Conservation (phyloP, 345 rosid species). For the Citrus mangshanensis region DNA sequence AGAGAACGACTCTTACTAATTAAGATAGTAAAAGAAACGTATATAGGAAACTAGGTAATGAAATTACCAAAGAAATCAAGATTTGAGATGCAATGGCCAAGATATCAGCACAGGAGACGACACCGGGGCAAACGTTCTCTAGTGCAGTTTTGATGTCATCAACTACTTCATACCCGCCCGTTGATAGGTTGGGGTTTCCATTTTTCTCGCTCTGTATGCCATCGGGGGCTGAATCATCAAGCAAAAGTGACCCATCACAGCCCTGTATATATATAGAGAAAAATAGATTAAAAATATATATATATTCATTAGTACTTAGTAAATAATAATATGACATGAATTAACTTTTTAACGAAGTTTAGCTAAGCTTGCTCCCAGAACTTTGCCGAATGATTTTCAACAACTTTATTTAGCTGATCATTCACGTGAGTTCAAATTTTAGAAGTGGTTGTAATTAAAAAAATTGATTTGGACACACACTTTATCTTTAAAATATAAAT, state of each 20-base stretch:
- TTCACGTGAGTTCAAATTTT: too few species aligned
- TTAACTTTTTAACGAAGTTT: neutral
- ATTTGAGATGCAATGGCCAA: conserved; percentile 47
- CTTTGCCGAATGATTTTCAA: too few species aligned
- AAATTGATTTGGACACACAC: too few species aligned
- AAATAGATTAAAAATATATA: neutral
- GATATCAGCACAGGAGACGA: conserved; percentile 65
- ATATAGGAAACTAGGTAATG: neutral
- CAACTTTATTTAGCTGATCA: too few species aligned
- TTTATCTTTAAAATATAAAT: too few species aligned
- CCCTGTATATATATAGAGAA: conserved; percentile 23
- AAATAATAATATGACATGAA: neutral
- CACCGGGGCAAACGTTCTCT: conserved; percentile 50
- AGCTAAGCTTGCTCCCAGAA: too few species aligned
- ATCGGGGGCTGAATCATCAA: conserved; percentile 26
- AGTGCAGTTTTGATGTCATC: conserved; percentile 51
- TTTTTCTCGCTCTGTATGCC: conserved; percentile 32
- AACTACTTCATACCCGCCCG: conserved; percentile 33
- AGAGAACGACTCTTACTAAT: too few species aligned
- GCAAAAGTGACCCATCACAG: conserved; percentile 52
- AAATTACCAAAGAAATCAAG: conserved; percentile 38
- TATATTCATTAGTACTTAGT: too few species aligned
- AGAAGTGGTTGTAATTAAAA: too few species aligned
- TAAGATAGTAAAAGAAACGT: neutral
- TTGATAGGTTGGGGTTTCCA: conserved; percentile 32